These are phyloP conservation scores for Hanseniaspora pseudoguilliermondii DNA, from an alignment of 805 yeast genomes.

Conservation along the genomic window DNA sequence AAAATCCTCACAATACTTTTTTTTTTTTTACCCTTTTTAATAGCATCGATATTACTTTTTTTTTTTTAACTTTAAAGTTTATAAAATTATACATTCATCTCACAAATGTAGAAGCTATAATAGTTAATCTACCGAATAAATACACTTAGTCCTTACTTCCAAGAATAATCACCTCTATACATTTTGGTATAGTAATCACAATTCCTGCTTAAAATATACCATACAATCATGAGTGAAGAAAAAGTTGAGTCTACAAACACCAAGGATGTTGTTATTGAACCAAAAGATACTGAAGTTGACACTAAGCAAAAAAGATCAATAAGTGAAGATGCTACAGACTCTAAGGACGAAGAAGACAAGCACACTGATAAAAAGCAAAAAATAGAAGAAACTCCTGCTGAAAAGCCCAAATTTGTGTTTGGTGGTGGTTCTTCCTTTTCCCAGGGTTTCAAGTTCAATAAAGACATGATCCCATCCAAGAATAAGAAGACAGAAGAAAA, in stretches of 20 bases:
- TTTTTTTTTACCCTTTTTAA: no score
- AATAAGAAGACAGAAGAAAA: neutral
- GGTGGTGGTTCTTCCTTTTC: slow-evolving; percentile 44
- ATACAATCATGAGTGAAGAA: neutral
- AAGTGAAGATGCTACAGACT: neutral
- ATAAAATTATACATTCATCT: no score
- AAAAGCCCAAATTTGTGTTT: slow-evolving; percentile 41
- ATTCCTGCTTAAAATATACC: no score
- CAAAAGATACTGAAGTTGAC: neutral
- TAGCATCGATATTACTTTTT: no score
- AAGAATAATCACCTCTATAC: no score
- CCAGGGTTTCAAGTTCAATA: slow-evolving; percentile 24
- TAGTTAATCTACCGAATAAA: no score
- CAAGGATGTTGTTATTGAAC: neutral
- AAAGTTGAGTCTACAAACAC: neutral
- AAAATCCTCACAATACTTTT: no score
- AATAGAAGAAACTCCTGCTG: neutral
- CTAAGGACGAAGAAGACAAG: neutral
- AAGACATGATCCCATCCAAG: neutral
- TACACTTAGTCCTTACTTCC: no score
- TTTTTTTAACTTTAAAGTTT: no score
- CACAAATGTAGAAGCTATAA: no score
- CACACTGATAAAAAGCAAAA: slow-evolving; percentile 1
- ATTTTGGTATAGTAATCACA: no score
- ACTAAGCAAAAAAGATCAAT: neutral